Evolutionary conservation across 371 early-diverging fungal genomes (phyloP), one percentile per base, ranked within the genome.

Genomic region (Circinella umbellata): DNA sequence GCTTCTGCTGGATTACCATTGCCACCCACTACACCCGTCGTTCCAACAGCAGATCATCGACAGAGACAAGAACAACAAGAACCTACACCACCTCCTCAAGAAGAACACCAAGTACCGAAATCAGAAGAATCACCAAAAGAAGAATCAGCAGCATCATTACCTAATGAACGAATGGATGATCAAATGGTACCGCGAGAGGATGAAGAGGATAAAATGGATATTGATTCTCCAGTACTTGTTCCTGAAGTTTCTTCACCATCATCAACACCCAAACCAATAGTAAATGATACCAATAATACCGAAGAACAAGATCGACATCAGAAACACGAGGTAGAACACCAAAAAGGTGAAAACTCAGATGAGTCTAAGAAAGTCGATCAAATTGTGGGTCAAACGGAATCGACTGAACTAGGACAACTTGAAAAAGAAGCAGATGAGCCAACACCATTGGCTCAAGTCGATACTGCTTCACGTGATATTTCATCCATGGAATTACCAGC

Each of bases 1-100:
- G 55, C 53, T 48, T 62, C 72, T 4, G 63, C 74, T 38, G 77
- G 69, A 38, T 62, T 76, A 20, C 73, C 73, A 9, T 51, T 74
- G 61, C 39, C 68, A 14, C 42, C 42, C 6, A 42, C 42, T 9
- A 11, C 42, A 42, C 42, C 42, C 18, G 36, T 17, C 17, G 5
- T 20, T 18, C 46, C 48, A n/a, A 17, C 7, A n/a, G 1, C 4
- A 46, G 47, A 49, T 13, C 47, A 14, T 34, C 64, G 17, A 18
- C 64, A 35, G 35, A 57, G 34, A 27, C 57, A 27, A 51, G 15
- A 51, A 17, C 42, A 42, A 42, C 42, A 42, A 42, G 42, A 42
- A 42, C 42, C 42, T 42, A 42, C 51, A n/a, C 51, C 51, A 5
- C 51, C 51, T 17, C 17, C 51, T 13, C 17, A 51, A 51, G 51